Conservation (phyloP, 2,329 filamentous ascomycete genomes). For the Diaporthe humulicola region DNA sequence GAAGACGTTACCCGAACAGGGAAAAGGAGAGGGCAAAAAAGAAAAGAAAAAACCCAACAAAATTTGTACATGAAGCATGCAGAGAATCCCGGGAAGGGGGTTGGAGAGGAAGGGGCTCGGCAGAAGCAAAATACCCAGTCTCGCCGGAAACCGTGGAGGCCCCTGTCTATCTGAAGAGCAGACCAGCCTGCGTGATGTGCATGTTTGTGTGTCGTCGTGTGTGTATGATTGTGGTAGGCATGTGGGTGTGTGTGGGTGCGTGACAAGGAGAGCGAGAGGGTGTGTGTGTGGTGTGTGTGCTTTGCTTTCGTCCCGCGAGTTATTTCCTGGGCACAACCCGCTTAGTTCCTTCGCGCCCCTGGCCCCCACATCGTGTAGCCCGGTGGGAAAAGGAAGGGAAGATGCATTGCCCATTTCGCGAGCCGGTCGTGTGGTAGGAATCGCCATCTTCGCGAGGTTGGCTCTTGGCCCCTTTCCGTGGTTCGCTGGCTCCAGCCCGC, state of each 20-base stretch:
- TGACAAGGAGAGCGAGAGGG: not conserved
- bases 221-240: not conserved
- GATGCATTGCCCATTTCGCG: conserved; percentile 8
- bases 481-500: conserved; percentile 20
- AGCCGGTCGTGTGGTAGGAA: not conserved
- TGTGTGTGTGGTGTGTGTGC: conserved; percentile 12
- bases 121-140: conserved; percentile 16
- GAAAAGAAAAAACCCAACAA: not conserved
- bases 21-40: not conserved
- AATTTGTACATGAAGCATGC: conserved; percentile 37
- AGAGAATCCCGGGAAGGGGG: conserved; percentile 17
- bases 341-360: conserved; percentile 26
- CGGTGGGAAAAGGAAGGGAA: not conserved
- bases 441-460: not conserved
- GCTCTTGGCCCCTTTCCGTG: conserved; percentile 18
- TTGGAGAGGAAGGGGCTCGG: not conserved
- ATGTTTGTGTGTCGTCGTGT: conserved; percentile 16
- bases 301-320: conserved; percentile 28
- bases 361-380: not conserved
- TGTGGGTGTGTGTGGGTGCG: not conserved
- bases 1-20: conserved; percentile 22
- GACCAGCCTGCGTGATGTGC: conserved; percentile 30
- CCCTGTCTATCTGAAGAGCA: conserved; percentile 29
- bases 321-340: conserved; percentile 26
- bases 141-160: conserved; percentile 4